Conservation (phyloP, 768 basidiomycete species). For the Tylopilus subfusipes region DNA sequence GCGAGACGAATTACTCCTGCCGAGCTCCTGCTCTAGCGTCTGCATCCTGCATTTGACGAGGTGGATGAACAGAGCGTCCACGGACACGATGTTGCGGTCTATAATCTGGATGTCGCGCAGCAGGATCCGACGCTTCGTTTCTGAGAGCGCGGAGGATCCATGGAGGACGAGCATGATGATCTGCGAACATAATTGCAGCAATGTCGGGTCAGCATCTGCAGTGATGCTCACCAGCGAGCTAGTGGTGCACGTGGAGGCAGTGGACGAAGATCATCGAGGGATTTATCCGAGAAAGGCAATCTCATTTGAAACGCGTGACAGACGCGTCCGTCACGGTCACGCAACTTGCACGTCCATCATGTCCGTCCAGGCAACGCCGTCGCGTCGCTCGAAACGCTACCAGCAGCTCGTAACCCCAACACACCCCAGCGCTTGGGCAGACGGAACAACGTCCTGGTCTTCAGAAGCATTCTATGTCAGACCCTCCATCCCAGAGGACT, state of each 20-base stretch:
- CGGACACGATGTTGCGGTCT: conserved; percentile 51
- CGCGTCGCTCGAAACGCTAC: conserved; percentile 37
- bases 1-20: conserved; percentile 39
- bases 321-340: conserved; percentile 16
- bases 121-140: conserved; percentile 64
- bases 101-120: conserved; percentile 54
- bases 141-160: conserved; percentile 75
- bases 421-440: conserved; percentile 24
- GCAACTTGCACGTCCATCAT: conserved; percentile 5
- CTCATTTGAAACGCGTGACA: conserved; percentile 20
- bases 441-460: conserved; percentile 29
- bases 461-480: conserved; percentile 23
- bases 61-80: conserved; percentile 87
- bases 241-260: no score
- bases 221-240: conserved; percentile 8
- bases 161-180: conserved; percentile 69
- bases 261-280: conserved; percentile 1
- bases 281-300: conserved; percentile 1
- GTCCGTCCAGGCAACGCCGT: conserved; percentile 27
- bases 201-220: neutral
- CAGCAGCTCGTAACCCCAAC: conserved; percentile 32
- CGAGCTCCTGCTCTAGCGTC: conserved; percentile 46
- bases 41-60: conserved; percentile 63
- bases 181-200: conserved; percentile 4
- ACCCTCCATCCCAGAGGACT: conserved; percentile 25